These are phyloP conservation scores for Curvularia hawaiiensis DNA, from an alignment of 2,329 filamentous ascomycete genomes.

Conservation along the genomic window DNA sequence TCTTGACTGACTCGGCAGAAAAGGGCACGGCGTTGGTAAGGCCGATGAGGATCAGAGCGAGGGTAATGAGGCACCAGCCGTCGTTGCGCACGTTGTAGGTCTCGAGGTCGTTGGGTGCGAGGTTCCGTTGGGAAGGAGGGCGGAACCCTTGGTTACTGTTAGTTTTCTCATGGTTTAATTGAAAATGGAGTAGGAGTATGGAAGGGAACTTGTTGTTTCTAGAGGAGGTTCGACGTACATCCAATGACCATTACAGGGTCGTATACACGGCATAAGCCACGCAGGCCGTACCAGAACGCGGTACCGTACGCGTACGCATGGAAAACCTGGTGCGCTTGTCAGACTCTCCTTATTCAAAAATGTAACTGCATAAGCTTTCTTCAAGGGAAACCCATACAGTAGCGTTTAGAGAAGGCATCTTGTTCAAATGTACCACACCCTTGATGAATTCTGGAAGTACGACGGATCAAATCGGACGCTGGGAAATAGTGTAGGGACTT, in stretches of 20 bases:
- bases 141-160: conserved; percentile 26
- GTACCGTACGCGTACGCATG: conserved; percentile 34
- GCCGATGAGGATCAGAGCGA: conserved; percentile 29
- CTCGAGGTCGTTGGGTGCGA: conserved; percentile 31
- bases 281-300: conserved; percentile 34
- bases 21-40: conserved; percentile 31
- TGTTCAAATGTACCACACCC: neutral
- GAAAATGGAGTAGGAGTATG: too few species aligned
- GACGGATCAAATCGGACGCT: neutral
- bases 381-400: neutral
- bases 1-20: conserved; percentile 7
- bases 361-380: neutral
- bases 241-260: conserved; percentile 33
- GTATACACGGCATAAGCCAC: conserved; percentile 31
- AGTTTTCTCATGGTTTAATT: neutral
- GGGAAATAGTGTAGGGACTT: neutral
- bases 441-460: neutral
- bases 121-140: conserved; percentile 30
- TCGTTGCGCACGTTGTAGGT: conserved; percentile 33
- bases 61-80: conserved; percentile 35
- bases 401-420: conserved; percentile 13
- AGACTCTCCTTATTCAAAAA: neutral
- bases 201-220: neutral
- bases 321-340: conserved; percentile 20
- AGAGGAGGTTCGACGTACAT: conserved; percentile 17